Evolutionary conservation across 2,329 filamentous ascomycete species (phyloP), one percentile per base, ranked within the genome.

Genomic region (Purpureocillium lavendulum): DNA sequence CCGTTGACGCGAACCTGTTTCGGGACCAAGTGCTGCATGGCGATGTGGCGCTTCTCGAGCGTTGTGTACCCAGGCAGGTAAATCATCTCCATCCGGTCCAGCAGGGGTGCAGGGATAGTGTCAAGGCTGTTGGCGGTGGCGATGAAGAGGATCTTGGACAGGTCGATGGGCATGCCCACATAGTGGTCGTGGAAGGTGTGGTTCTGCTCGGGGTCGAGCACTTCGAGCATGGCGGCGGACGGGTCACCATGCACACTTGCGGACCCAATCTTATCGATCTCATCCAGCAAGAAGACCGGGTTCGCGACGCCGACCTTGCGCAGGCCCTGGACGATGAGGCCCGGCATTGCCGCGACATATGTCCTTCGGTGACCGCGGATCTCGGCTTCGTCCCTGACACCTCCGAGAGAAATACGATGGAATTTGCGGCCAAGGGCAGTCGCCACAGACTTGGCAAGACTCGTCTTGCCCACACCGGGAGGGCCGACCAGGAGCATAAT

Each of bases 321-420:
- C 40, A 98, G 60, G 0, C 90, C 92, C 58, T 88, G 89, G 24
- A 97, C 89, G 43, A 98, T 84, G 40, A 97, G 71, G 39, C 92
- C 92, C 9, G 92, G 92, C 90, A 98, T 96, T n/a, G 92, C 92
- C 16, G 92, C 92, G 42, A 98, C 92, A 56, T 98, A 98, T 1
- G 92, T 98, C 50, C 92, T 76, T 40, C 92, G 77, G 62, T 98
- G 92, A 9, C 92, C 92, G 43, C 92, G 79, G 44, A 98, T 97
- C 65, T 98, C 92, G 13, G 92, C 92, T 61, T 98, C 92, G 54
- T 98, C 92, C 40, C 92, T 75, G 3, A 98, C 90, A 50, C 92
- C 92, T 44, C 92, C 92, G 4, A 98, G 80, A 4, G 92, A 97
- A 52, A 98, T 96, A 34, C 92, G 81, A 61, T 98, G 90, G 61